These are phyloP conservation scores for Fusarium protoensiforme DNA, from an alignment of 2,329 filamentous ascomycete genomes.

Conservation along the genomic window DNA sequence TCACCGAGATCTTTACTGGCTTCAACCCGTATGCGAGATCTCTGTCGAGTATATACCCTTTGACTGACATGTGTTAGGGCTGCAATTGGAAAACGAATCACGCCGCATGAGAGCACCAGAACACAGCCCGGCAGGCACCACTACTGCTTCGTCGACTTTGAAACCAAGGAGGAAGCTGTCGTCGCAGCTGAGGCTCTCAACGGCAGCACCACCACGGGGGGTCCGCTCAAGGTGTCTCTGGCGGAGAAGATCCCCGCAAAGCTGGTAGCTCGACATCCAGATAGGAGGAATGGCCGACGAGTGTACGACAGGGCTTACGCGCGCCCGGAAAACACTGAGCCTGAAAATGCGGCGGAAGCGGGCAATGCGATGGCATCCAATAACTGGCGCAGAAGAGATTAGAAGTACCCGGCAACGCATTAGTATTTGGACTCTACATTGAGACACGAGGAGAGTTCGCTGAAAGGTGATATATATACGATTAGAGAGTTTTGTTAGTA, in stretches of 20 bases:
- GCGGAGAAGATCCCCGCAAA: slow-evolving; percentile 9
- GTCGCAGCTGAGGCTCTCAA: slow-evolving; percentile 54
- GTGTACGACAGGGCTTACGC: background rate
- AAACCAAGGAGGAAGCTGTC: slow-evolving; percentile 63
- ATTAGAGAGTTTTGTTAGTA: background rate
- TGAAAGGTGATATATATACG: background rate
- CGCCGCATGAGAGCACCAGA: slow-evolving; percentile 65
- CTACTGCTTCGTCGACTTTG: slow-evolving; percentile 75
- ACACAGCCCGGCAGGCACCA: slow-evolving; percentile 66
- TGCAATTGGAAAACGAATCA: slow-evolving; percentile 64
- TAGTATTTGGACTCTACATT: background rate
- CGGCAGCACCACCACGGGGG: slow-evolving; percentile 15
- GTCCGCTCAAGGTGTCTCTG: slow-evolving; percentile 10
- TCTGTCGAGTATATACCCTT: accelerated
- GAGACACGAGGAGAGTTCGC: background rate
- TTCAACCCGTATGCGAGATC: slow-evolving; percentile 47
- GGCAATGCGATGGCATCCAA: slow-evolving; percentile 13
- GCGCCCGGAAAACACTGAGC: background rate
- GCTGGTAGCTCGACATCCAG: slow-evolving; percentile 1
- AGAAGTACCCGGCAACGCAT: background rate
- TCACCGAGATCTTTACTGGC: slow-evolving; percentile 58
- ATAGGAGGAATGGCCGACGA: background rate
- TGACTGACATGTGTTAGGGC: slow-evolving; percentile 5
- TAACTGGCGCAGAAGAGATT: slow-evolving; percentile 20
- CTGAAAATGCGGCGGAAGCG: background rate